Evolutionary conservation across 805 yeast species (phyloP), one percentile per base, ranked within the genome.

Genomic region (Kodamaea kaohsiungensis): DNA sequence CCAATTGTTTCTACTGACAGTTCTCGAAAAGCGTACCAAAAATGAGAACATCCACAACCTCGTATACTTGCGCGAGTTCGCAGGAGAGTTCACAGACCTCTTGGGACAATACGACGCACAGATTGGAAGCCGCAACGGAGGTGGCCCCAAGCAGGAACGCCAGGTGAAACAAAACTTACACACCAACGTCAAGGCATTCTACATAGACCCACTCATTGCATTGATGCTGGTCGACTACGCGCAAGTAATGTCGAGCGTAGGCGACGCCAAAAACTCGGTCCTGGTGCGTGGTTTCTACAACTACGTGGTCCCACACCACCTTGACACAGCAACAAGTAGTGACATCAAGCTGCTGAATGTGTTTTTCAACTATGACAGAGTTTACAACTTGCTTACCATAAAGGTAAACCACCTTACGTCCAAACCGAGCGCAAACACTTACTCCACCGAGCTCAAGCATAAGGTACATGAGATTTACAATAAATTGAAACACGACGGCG

Each of bases 141-240:
- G 16, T 5, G 47, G 43, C 1, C 40, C 49, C 9, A 43, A 37
- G 10, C 53, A 51, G 19, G 51, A 48, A 40, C 35, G 51, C 15
- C 76, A 72, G 59, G 67, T 69, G 58, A 68, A 78, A 30, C 66
- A 67, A 45, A 63, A 67, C 50, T 59, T 76, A 43, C 61, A 72
- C 59, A 72, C 65, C 46, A 66, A 69, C 54, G 65, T 76, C 54
- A 65, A 64, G 45, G 67, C 68, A 52, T 68, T 73, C 46, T 76
- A 67, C 58, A 58, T 75, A 15, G 78, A 75, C 48, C 78, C 78
- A 7, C 65, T 75, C 48, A 62, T 75, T 51, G 79, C 77, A 22
- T 61, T 68, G 49, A 59, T 67, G 53, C 67, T 67, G 25, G 58
- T 66, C 54, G 66, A 66, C 52, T 71, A 64, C 56, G 56, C 64